Base-by-base conservation (phyloP, 768 basidiomycete species). In the Tricholoma flavovirens region DNA sequence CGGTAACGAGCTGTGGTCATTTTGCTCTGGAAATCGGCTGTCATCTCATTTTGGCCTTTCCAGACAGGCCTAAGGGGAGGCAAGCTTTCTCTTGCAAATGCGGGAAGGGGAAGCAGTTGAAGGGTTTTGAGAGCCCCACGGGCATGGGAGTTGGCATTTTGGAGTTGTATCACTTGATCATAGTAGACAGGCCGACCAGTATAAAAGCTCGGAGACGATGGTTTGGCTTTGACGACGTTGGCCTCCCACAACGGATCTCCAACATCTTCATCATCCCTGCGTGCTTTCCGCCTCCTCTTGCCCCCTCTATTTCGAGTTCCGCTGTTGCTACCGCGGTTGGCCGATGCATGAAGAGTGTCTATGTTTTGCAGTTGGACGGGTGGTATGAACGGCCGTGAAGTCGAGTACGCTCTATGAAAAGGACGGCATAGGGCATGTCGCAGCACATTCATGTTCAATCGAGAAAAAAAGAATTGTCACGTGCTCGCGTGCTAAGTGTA, bases 171-270 rank as follows among this genome's bases (percentile, higher is more conserved):
- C 42, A 94, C 70, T 55, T 84, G 81, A 69, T 94, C 89, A 68
- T 85, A 85, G 74, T 85, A 94, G 21, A 75, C 73, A 1, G 88
- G 75, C 32, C 87, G 84, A 14, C 86, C 87, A 15, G 93, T 92
- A 75, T 90, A 97, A 73, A 93, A 95, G 49, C 82, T 83, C 19
- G 91, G 83, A 7, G 90, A 88, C 17, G 77, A 70, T 0, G 91
- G 91, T 55, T 68, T 59, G 11, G 66, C 60, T 57, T 68, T 69
- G 9, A 50, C 42, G 7, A 53, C 29, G 15, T 58, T 57, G 10
- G 59, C 53, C 10, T 63, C 58, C 60, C 62, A 62, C 8, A 45
- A 10, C 35, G 40, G 21, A 14, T 35, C 38, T 26, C 26, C 45
- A 11, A 49, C 45, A 9, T 60, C 49, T 17, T 62, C 46, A 1